These are phyloP conservation scores for Leishmania arabica DNA, from an alignment of 208 protist genomes.

Conservation along the genomic window DNA sequence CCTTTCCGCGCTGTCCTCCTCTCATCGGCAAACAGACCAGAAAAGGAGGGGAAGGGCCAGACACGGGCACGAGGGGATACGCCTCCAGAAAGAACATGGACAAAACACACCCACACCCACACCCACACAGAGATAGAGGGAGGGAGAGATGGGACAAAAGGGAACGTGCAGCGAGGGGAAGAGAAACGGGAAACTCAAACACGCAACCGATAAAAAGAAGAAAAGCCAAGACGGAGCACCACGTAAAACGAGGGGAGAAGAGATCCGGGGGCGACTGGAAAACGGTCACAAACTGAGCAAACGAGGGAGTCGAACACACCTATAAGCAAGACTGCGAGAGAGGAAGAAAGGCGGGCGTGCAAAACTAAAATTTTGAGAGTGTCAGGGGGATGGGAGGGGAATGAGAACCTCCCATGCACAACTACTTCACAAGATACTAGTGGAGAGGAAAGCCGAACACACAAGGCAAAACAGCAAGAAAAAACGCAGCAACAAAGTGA, in stretches of 20 bases:
- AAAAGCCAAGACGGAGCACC: neutral
- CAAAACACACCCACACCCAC: neutral
- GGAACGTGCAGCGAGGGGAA: neutral
- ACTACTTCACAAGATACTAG: neutral
- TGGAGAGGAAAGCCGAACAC: neutral
- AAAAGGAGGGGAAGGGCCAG: neutral
- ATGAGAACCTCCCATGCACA: neutral
- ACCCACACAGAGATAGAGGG: neutral
- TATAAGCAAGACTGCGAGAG: neutral
- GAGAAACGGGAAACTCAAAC: neutral
- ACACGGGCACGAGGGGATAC: no score
- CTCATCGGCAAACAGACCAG: neutral
- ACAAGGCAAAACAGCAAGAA: neutral
- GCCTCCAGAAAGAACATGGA: neutral
- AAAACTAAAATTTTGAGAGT: neutral
- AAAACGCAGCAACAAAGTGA: neutral
- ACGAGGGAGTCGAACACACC: neutral
- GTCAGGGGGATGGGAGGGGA: neutral
- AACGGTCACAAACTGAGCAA: neutral
- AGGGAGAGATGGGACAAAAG: neutral
- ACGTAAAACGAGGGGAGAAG: neutral
- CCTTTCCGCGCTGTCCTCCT: neutral
- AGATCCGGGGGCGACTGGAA: neutral
- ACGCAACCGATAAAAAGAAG: conserved; percentile 3
- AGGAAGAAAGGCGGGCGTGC: neutral